Evolutionary conservation across 176 grass and related monocot species (phyloP).

Genomic region (Bromus sterilis): DNA sequence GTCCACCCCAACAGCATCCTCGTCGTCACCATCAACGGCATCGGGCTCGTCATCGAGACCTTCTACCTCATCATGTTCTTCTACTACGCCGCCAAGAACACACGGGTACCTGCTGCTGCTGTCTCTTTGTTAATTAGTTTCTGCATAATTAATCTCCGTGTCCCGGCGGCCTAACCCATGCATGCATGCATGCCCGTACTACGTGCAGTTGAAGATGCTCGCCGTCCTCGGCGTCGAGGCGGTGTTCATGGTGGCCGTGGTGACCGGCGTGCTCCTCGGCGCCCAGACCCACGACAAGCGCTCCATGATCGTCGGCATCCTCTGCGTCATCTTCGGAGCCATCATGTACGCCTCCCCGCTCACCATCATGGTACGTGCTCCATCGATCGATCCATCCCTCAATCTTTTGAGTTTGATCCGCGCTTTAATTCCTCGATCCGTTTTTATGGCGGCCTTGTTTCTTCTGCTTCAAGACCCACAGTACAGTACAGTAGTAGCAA

Average conservation of each 20-base stretch:
- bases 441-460: not conserved
- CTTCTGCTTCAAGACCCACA: not conserved
- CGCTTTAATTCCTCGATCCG: not conserved
- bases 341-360: slow-evolving; percentile 58
- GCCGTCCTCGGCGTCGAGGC: slow-evolving; percentile 26
- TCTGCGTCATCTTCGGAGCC: slow-evolving; percentile 55
- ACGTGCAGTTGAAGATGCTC: slow-evolving; percentile 41
- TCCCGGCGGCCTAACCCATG: not conserved
- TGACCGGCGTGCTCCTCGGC: slow-evolving; percentile 24
- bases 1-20: slow-evolving; percentile 81
- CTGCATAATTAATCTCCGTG: not conserved
- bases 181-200: not conserved
- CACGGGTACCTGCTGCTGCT: slow-evolving; percentile 24
- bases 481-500: too few species aligned
- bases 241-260: slow-evolving; percentile 37
- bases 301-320: slow-evolving; percentile 54
- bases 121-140: not conserved
- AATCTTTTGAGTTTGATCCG: too few species aligned
- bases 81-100: slow-evolving; percentile 17
- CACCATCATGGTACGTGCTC: slow-evolving; percentile 54
- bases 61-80: slow-evolving; percentile 65
- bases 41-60: slow-evolving; percentile 56
- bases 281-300: slow-evolving; percentile 42
- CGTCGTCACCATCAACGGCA: slow-evolving; percentile 77
- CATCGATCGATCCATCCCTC: not conserved